A percentile compares a stretch with the other conserved stretches of the same genome.
phyloP scores from a whole-genome alignment of 2,329 filamentous ascomycete species.

The Trichocomaceae sp. region DNA sequence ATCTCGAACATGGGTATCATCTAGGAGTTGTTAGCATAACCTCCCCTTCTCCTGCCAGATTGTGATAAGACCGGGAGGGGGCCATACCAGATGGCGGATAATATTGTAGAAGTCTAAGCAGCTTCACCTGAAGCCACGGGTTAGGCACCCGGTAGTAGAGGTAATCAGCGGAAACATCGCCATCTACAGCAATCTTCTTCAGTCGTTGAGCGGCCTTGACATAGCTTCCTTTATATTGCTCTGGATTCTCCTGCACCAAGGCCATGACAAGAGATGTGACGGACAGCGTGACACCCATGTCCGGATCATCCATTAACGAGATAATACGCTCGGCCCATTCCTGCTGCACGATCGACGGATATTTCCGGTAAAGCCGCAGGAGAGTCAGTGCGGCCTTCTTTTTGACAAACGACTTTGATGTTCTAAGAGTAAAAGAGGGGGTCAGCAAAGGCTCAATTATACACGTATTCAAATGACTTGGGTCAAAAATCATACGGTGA shows the following conservation, averaged over 20 bases:
- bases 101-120: conserved; percentile 86
- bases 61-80: not conserved
- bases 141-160: conserved; percentile 99
- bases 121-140: conserved; percentile 95
- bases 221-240: conserved; percentile 89
- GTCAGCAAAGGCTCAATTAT: conserved; percentile 5
- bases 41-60: not conserved
- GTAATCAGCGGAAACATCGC: conserved; percentile 84
- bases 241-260: conserved; percentile 85
- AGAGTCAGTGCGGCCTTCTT: conserved; percentile 96
- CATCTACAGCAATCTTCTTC: conserved; percentile 84
- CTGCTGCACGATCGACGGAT: conserved; percentile 85
- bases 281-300: conserved; percentile 89
- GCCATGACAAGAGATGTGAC: conserved; percentile 95
- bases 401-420: conserved; percentile 96
- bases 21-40: conserved; percentile 46
- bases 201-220: conserved; percentile 84
- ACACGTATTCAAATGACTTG: no score
- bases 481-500: conserved; percentile 63
- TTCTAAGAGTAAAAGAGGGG: conserved; percentile 37
- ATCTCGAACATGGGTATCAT: conserved; percentile 84
- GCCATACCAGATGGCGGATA: conserved; percentile 80
- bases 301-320: conserved; percentile 94
- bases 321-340: conserved; percentile 98
- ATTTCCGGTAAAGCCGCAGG: conserved; percentile 87